phyloP scores from a whole-genome alignment of 768 basidiomycete species.

The Hirschioporus abietinus region DNA sequence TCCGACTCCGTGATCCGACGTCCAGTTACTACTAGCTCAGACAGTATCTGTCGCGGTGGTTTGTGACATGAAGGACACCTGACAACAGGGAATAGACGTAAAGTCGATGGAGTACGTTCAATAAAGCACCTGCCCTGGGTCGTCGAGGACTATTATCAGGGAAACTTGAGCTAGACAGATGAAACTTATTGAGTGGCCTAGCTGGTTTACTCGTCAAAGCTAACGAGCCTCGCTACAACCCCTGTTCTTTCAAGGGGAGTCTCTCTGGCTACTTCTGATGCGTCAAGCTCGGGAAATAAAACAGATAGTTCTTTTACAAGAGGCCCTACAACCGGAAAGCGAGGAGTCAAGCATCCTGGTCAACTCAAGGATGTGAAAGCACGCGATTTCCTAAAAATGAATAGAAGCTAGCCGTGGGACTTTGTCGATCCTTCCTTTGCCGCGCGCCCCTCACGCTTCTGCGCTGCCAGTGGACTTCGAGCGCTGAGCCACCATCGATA shows the following conservation, averaged over 20 bases:
- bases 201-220: neutral
- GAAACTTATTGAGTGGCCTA: neutral
- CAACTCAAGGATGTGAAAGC: neutral
- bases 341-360: neutral
- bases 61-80: too few species aligned
- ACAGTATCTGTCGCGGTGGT: neutral
- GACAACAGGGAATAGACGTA: neutral
- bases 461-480: neutral
- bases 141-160: neutral
- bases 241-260: neutral
- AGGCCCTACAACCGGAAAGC: too few species aligned
- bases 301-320: neutral
- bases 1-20: neutral
- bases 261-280: neutral
- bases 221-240: neutral
- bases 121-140: neutral
- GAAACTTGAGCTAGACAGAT: neutral
- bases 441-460: too few species aligned
- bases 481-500: neutral
- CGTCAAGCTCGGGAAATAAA: neutral
- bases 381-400: neutral
- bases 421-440: neutral
- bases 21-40: neutral
- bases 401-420: neutral
- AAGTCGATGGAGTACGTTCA: neutral